Evolutionary conservation across 140 eudicot species (phyloP).

Genomic region (Bidens hawaiensis): DNA sequence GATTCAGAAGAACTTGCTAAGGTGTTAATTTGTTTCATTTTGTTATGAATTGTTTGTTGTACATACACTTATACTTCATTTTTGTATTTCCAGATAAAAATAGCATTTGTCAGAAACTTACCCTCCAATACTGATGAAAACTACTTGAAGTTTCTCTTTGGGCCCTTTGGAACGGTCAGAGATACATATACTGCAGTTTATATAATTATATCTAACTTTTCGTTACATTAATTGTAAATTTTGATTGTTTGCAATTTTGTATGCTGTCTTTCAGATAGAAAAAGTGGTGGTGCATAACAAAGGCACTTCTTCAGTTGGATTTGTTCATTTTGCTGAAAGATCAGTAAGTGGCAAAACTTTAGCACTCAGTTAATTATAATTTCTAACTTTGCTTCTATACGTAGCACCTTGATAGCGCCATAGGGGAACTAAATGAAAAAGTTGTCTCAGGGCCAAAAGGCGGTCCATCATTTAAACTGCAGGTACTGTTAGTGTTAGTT

Average conservation of each 20-base stretch:
- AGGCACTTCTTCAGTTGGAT: constrained; percentile 59
- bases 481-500: constrained; percentile 37
- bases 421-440: constrained; percentile 56
- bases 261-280: constrained; percentile 61
- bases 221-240: background rate
- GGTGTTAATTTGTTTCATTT: constrained; percentile 46
- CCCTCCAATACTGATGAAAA: constrained; percentile 63
- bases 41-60: background rate
- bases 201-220: background rate
- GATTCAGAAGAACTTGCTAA: constrained; percentile 69
- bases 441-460: constrained; percentile 58
- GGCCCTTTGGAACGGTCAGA: constrained; percentile 63
- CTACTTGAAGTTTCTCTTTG: constrained; percentile 57
- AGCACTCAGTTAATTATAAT: background rate
- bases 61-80: background rate
- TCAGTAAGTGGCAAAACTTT: constrained; percentile 42
- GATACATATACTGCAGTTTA: background rate
- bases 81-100: constrained; percentile 53
- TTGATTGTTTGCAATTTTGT: constrained; percentile 2
- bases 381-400: constrained; percentile 12
- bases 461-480: constrained; percentile 46
- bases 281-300: constrained; percentile 59
- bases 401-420: constrained; percentile 78
- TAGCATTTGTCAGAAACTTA: constrained; percentile 73
- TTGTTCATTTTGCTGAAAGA: constrained; percentile 64